Conservation (phyloP, 306 rosid species). For the Cucumis cinereus region DNA sequence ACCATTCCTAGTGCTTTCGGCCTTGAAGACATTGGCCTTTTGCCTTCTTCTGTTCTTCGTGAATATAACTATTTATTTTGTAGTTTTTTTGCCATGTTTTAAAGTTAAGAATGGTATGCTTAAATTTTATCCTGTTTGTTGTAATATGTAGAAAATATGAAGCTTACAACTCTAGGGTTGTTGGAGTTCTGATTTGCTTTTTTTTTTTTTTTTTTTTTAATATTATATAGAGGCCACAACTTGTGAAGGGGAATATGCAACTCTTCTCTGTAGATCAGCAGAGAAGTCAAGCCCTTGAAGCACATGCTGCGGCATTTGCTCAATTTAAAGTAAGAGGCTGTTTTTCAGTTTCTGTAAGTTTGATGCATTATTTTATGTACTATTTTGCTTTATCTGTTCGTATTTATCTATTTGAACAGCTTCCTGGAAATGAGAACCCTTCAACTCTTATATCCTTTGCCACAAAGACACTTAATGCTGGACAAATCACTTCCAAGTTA, state of each 20-base stretch:
- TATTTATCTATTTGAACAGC: conserved; percentile 26
- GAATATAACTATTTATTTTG: background rate
- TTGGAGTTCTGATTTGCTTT: conserved; percentile 11
- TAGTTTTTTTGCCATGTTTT: background rate
- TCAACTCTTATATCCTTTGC: conserved; percentile 87
- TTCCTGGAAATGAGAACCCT: conserved; percentile 87
- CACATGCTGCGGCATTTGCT: conserved; percentile 96
- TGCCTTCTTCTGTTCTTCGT: background rate
- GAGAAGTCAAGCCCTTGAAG: conserved; percentile 99
- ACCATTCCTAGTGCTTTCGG: background rate
- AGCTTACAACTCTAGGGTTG: background rate
- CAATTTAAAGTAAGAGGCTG: conserved; percentile 55
- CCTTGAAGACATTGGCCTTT: background rate
- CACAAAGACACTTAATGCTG: conserved; percentile 83
- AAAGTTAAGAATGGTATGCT: background rate
- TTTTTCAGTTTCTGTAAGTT: background rate
- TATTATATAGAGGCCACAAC: conserved; percentile 67
- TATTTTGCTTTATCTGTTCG: background rate
- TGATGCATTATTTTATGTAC: background rate
- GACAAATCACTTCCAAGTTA: conserved; percentile 80
- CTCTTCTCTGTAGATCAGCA: conserved; percentile 95
- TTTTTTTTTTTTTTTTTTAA: too few relatives aligned
- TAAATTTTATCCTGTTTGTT: background rate
- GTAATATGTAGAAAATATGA: background rate
- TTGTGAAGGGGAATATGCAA: conserved; percentile 99